Percentiles rank a stretch among this genome's conserved stretches.
Conservation (phyloP, 2,329 filamentous ascomycete species). For the Rutstroemia sp. region DNA sequence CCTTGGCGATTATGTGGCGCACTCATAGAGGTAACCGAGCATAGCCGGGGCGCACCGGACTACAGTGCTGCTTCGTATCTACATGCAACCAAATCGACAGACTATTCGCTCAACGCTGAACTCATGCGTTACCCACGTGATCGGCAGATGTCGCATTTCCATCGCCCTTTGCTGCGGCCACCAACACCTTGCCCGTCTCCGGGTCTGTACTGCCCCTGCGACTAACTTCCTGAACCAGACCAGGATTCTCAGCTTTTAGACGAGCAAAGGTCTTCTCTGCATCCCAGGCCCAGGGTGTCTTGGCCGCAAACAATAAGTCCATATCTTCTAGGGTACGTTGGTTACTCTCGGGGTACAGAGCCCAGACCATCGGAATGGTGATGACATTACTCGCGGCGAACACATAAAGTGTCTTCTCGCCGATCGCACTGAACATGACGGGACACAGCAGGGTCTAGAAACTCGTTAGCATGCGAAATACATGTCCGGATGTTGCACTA, state of each 20-base stretch:
- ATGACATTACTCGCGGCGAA: conserved; percentile 38
- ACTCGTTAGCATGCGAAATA: conserved; percentile 31
- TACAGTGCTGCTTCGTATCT: no score
- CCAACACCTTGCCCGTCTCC: no score
- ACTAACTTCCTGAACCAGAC: conserved; percentile 33
- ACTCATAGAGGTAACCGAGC: no score
- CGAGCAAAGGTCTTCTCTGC: conserved; percentile 56
- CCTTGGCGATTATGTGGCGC: no score
- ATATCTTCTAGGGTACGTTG: conserved; percentile 44
- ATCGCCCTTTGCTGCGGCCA: no score
- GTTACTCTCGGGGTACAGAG: conserved; percentile 45
- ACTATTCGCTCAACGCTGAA: no score
- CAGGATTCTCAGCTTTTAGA: conserved; percentile 54
- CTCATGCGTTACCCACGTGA: no score
- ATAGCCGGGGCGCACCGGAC: no score
- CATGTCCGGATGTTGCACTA: conserved; percentile 29
- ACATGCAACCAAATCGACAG: no score
- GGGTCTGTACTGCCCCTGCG: no score
- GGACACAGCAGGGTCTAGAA: conserved; percentile 47
- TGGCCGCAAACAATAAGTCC: conserved; percentile 57
- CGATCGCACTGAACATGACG: conserved; percentile 40
- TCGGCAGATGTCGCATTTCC: no score
- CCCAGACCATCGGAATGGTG: conserved; percentile 35
- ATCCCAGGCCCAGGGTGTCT: conserved; percentile 64
- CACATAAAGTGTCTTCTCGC: conserved; percentile 55